Evolutionary conservation across 352 stramenopile species (phyloP).

Genomic region (Globisporangium orthogonon): DNA sequence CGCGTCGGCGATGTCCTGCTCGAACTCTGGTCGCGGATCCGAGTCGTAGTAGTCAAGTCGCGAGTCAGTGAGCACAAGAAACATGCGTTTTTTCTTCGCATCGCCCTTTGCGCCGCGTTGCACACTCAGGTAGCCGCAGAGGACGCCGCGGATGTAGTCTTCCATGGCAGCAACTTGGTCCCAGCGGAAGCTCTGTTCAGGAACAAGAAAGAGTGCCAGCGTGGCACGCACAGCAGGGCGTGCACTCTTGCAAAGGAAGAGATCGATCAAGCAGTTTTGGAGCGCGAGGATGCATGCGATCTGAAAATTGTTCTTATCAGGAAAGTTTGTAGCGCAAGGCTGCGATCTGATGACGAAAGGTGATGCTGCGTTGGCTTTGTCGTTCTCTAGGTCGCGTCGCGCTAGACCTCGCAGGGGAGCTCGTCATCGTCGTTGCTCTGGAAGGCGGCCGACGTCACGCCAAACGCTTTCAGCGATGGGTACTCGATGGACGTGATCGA

Average conservation of each 20-base stretch:
- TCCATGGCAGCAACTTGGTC: slow-evolving; percentile 27
- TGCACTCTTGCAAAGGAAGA: too few relatives aligned
- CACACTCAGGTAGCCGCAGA: slow-evolving; percentile 61
- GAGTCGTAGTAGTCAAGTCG: slow-evolving; percentile 64
- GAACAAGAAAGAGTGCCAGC: neutral
- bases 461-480: neutral
- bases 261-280: too few relatives aligned
- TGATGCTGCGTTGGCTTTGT: neutral
- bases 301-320: too few relatives aligned
- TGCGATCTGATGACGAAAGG: too few relatives aligned
- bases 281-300: too few relatives aligned
- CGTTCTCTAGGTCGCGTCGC: neutral
- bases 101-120: slow-evolving; percentile 40
- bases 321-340: too few relatives aligned
- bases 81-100: slow-evolving; percentile 50
- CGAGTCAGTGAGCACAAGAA: slow-evolving; percentile 70
- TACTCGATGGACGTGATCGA: slow-evolving; percentile 4
- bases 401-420: neutral
- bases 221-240: too few relatives aligned
- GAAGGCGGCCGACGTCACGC: slow-evolving; percentile 1
- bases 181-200: too few relatives aligned
- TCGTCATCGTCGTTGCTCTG: slow-evolving; percentile 20
- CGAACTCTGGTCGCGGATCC: slow-evolving; percentile 58
- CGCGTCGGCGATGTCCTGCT: slow-evolving; percentile 38
- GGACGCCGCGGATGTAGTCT: slow-evolving; percentile 63